These are phyloP conservation scores for Ustilago bromivora DNA, from an alignment of 1,284 basidiomycete genomes.

Conservation along the genomic window DNA sequence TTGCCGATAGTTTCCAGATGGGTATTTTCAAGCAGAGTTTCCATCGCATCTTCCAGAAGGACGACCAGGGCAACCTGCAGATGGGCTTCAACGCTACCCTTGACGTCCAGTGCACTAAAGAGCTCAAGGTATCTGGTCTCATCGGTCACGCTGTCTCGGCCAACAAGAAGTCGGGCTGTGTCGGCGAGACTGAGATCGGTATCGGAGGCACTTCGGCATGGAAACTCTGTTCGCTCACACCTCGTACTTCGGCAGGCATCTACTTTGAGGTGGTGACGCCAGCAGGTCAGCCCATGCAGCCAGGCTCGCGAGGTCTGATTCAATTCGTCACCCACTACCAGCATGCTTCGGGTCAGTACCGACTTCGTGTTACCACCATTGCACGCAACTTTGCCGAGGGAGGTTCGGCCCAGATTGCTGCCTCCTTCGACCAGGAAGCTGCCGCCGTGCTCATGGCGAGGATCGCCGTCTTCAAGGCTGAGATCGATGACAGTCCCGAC, in stretches of 20 bases:
- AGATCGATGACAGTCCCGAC: constrained; percentile 98
- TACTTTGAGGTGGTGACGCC: constrained; percentile 99
- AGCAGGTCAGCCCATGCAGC: constrained; percentile 91
- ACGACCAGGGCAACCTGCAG: constrained; percentile 88
- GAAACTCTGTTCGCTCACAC: constrained; percentile 93
- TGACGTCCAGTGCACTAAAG: constrained; percentile 98
- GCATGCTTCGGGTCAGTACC: constrained; percentile 92
- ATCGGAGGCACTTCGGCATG: constrained; percentile 99
- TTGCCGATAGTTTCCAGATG: constrained; percentile 97
- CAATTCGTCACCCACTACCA: constrained; percentile 99
- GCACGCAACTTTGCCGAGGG: constrained; percentile 97
- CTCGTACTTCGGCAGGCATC: constrained; percentile 87
- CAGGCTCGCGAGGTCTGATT: constrained; percentile 92
- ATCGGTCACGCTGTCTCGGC: constrained; percentile 98
- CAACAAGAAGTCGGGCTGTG: constrained; percentile 94
- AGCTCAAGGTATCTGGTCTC: constrained; percentile 96
- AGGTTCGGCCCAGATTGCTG: constrained; percentile 90
- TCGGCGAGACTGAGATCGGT: constrained; percentile 99
- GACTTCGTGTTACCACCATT: constrained; percentile 94
- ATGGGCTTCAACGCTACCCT: constrained; percentile 99
- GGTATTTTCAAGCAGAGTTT: constrained; percentile 99
- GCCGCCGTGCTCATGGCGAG: constrained; percentile 98
- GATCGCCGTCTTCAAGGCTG: constrained; percentile 99
- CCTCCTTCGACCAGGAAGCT: constrained; percentile 97
- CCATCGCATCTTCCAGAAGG: constrained; percentile 92